phyloP scores from a whole-genome alignment of 1,284 basidiomycete species.

The Earliella scabrosa region DNA sequence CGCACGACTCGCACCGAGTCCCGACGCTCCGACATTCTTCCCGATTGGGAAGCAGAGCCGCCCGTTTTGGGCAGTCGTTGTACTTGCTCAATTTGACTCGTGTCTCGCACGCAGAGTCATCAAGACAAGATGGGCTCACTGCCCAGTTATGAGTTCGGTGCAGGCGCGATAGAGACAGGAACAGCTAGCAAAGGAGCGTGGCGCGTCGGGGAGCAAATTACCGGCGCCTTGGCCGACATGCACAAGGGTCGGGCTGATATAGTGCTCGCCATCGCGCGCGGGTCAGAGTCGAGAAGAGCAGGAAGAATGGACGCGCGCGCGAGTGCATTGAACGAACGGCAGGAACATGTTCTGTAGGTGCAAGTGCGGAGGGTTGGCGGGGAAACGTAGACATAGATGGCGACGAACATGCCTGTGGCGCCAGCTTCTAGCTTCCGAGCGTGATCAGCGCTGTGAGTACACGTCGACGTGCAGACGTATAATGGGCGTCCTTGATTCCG shows the following conservation, averaged over 20 bases:
- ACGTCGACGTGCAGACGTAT: too few species aligned
- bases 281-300: neutral
- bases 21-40: slow-evolving; percentile 2
- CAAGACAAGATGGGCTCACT: too few species aligned
- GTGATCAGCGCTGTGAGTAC: neutral
- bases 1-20: too few species aligned
- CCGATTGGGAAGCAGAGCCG: neutral
- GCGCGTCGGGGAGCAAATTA: too few species aligned
- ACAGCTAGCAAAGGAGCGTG: too few species aligned
- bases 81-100: neutral
- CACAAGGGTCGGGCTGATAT: too few species aligned
- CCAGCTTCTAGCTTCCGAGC: neutral
- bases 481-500: neutral
- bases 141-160: neutral
- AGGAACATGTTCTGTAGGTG: neutral
- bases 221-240: too few species aligned
- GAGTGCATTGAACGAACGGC: neutral
- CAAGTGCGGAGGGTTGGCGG: slow-evolving; percentile 1
- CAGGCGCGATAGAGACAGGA: too few species aligned
- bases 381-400: neutral
- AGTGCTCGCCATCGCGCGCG: too few species aligned
- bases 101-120: too few species aligned
- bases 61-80: neutral
- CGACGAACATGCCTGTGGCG: slow-evolving; percentile 1
- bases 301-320: neutral